These are phyloP conservation scores for Trichosporon inkin DNA, from an alignment of 1,284 basidiomycete genomes.

Conservation along the genomic window DNA sequence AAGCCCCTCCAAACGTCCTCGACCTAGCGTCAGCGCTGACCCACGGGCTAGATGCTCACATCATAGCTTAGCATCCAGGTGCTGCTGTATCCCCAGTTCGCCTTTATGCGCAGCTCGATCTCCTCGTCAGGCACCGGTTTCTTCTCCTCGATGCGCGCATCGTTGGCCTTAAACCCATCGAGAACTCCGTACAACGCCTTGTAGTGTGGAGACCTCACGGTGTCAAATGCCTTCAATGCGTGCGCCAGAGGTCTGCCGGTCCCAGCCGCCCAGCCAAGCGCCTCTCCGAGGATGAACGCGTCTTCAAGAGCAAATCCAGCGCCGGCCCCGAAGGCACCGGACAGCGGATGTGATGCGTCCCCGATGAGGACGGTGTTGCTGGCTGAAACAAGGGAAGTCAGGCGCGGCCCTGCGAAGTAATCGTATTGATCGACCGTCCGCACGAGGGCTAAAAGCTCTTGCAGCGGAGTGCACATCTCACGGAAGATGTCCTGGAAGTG, in stretches of 20 bases:
- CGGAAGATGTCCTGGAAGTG: not conserved
- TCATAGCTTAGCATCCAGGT: not conserved
- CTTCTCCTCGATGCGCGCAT: no score
- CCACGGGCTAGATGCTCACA: not conserved
- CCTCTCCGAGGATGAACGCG: conserved; percentile 12
- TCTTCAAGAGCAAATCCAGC: conserved; percentile 24
- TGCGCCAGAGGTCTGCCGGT: not conserved
- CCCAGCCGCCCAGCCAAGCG: not conserved
- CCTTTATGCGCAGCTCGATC: not conserved
- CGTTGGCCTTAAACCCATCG: no score
- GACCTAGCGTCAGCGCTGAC: no score
- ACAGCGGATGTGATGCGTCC: conserved; percentile 20
- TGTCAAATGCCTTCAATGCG: conserved; percentile 11
- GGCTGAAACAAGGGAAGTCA: conserved; percentile 3
- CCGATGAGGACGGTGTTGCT: conserved; percentile 14
- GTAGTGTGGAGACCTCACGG: conserved; percentile 11
- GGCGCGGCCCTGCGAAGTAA: conserved; percentile 17
- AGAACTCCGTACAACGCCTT: no score
- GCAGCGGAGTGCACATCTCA: not conserved
- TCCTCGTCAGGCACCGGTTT: not conserved
- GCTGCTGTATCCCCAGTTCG: not conserved
- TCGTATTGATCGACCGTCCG: not conserved
- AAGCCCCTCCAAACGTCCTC: no score
- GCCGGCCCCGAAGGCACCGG: conserved; percentile 21
- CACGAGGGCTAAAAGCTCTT: not conserved